Conservation (phyloP, 768 basidiomycete species). For the Pleurotus platypus region DNA sequence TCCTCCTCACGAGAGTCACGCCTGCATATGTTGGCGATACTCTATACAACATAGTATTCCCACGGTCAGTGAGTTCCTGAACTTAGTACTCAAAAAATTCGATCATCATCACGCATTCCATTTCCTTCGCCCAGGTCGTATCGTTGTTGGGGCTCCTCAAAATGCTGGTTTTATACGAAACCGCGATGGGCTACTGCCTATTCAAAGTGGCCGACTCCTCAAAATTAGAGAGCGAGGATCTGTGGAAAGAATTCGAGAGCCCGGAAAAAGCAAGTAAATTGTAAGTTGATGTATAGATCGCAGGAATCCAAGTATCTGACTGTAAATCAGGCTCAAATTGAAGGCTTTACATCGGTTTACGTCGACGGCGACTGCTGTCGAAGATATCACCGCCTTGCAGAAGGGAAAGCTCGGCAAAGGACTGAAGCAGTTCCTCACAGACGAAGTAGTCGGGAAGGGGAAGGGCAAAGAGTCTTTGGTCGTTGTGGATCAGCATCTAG, state of each 20-base stretch:
- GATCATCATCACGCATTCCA: neutral
- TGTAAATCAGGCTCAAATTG: conserved; percentile 72
- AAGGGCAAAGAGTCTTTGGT: conserved; percentile 84
- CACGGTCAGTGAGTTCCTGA: conserved; percentile 21
- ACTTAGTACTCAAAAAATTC: conserved; percentile 20
- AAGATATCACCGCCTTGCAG: conserved; percentile 92
- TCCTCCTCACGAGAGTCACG: no score
- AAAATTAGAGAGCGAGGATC: conserved; percentile 80
- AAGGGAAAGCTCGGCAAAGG: conserved; percentile 91
- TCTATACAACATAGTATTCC: conserved; percentile 9
- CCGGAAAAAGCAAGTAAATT: conserved; percentile 90
- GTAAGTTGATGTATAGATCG: conserved; percentile 43
- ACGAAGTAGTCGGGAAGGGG: conserved; percentile 83
- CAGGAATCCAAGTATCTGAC: no score
- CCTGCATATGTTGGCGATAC: no score
- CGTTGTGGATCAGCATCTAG: conserved; percentile 88
- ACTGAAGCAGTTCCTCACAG: conserved; percentile 88
- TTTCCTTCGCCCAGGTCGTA: conserved; percentile 8
- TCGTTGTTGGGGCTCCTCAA: conserved; percentile 15
- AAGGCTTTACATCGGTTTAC: conserved; percentile 96
- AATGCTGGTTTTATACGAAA: conserved; percentile 98
- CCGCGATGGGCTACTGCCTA: conserved; percentile 93
- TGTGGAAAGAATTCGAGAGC: conserved; percentile 91
- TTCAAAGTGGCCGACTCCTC: conserved; percentile 92
- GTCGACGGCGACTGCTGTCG: conserved; percentile 94